Conservation (phyloP, 345 rosid species). For the Barbarea vulgaris region DNA sequence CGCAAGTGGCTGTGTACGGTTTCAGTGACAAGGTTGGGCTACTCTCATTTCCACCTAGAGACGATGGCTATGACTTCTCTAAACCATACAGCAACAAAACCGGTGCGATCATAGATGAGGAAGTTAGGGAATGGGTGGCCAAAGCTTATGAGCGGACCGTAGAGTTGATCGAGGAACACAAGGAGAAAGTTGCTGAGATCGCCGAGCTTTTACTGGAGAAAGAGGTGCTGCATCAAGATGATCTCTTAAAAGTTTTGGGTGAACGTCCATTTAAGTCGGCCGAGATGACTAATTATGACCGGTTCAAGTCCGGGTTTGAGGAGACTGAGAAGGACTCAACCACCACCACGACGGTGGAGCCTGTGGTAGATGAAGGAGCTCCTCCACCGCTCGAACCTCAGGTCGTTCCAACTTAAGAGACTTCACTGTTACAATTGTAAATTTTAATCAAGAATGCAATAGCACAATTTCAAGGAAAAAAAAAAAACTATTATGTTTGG, state of each 20-base stretch:
- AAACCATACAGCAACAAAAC: slow-evolving; percentile 96
- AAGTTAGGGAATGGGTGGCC: slow-evolving; percentile 87
- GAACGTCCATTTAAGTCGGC: slow-evolving; percentile 76
- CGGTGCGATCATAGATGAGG: slow-evolving; percentile 77
- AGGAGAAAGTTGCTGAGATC: slow-evolving; percentile 71
- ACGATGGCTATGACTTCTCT: slow-evolving; percentile 65
- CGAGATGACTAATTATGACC: slow-evolving; percentile 75
- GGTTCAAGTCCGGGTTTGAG: slow-evolving; percentile 74
- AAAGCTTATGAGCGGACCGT: slow-evolving; percentile 71
- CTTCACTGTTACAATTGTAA: slow-evolving; percentile 30
- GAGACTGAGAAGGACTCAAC: slow-evolving; percentile 34
- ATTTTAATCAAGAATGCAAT: slow-evolving; percentile 26
- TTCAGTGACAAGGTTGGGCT: slow-evolving; percentile 97
- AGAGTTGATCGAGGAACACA: slow-evolving; percentile 71
- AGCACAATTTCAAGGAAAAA: neutral
- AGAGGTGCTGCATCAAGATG: slow-evolving; percentile 89
- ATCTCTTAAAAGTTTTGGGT: slow-evolving; percentile 65
- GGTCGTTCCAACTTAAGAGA: slow-evolving; percentile 60
- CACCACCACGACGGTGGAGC: slow-evolving; percentile 28
- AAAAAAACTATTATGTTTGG: neutral
- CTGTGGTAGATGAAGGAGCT: slow-evolving; percentile 55
- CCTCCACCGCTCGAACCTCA: slow-evolving; percentile 65
- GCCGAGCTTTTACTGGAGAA: slow-evolving; percentile 86
- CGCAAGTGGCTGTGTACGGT: slow-evolving; percentile 95
- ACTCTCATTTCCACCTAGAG: slow-evolving; percentile 88